Conservation (phyloP, 768 basidiomycete genomes). For the Panaeolus papilionaceus region DNA sequence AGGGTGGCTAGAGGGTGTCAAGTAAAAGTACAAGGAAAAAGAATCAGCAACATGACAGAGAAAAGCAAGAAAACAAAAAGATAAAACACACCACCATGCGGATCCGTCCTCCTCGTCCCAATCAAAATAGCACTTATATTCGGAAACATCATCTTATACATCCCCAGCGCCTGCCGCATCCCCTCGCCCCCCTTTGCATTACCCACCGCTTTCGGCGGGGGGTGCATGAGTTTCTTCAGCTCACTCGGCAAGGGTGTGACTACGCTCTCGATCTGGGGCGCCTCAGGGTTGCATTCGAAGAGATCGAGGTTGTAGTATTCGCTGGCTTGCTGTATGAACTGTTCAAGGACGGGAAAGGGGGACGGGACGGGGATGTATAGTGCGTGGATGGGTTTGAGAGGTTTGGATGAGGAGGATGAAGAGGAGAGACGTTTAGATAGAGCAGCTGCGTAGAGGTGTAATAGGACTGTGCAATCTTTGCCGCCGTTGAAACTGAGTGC, state of each 20-base stretch:
- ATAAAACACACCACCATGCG: conserved; percentile 96
- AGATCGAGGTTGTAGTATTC: conserved; percentile 78
- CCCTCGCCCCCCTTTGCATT: conserved; percentile 65
- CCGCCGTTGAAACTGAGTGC: conserved; percentile 98
- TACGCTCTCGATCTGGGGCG: conserved; percentile 54
- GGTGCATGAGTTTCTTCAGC: too few species aligned
- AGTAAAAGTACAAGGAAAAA: too few species aligned
- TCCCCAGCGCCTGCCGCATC: conserved; percentile 80
- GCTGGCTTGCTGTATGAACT: conserved; percentile 75
- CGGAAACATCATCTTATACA: conserved; percentile 72
- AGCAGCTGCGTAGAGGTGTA: conserved; percentile 85
- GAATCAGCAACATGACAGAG: too few species aligned
- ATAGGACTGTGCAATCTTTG: conserved; percentile 97
- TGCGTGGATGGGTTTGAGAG: conserved; percentile 58
- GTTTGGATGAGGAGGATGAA: neutral
- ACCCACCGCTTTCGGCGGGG: conserved; percentile 45
- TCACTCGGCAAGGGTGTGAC: conserved; percentile 38
- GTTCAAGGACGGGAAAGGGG: conserved; percentile 84
- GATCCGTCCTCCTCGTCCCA: conserved; percentile 89
- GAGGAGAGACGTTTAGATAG: conserved; percentile 51
- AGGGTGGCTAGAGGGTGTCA: conserved; percentile 59
- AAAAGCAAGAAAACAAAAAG: too few species aligned
- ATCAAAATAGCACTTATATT: conserved; percentile 83
- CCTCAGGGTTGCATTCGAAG: conserved; percentile 57
- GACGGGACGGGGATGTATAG: conserved; percentile 92